A percentile compares a stretch with the other conserved stretches of the same genome.
Evolutionary conservation across 2,329 filamentous ascomycete species (phyloP).

Genomic region (Scedosporium aurantiacum): DNA sequence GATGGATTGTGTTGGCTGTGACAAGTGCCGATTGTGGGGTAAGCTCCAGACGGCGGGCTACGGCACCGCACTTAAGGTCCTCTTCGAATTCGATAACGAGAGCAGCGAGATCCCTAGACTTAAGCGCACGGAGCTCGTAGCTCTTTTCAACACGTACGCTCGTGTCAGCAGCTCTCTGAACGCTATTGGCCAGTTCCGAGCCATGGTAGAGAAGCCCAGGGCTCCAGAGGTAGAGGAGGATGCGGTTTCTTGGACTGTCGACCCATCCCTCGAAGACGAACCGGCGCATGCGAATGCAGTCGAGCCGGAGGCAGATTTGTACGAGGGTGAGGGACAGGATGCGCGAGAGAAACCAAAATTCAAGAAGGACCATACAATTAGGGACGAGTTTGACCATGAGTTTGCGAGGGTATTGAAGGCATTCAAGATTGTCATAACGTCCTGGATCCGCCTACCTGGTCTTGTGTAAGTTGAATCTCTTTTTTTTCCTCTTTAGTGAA

Average conservation of each 20-base stretch:
- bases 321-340: conserved; percentile 5
- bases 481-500: not conserved
- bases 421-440: conserved; percentile 53
- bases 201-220: conserved; percentile 27
- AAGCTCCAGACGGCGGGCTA: conserved; percentile 94
- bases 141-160: conserved; percentile 87
- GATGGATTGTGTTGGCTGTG: conserved; percentile 98
- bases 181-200: conserved; percentile 61
- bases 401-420: conserved; percentile 50
- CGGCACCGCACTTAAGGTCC: conserved; percentile 84
- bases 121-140: conserved; percentile 83
- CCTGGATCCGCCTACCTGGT: conserved; percentile 60
- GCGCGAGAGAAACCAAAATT: conserved; percentile 27
- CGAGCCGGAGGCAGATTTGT: conserved; percentile 6
- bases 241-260: conserved; percentile 4
- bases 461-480: conserved; percentile 49
- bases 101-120: conserved; percentile 57
- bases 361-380: conserved; percentile 26
- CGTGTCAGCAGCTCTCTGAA: conserved; percentile 72
- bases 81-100: conserved; percentile 78
- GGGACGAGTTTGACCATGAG: conserved; percentile 54
- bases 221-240: conserved; percentile 14
- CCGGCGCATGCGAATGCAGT: conserved; percentile 14
- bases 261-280: conserved; percentile 15
- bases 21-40: conserved; percentile 97